These are phyloP conservation scores for Spencermartinsiella ligniputridi DNA, from an alignment of 1,139 yeast species.

Conservation along the genomic window DNA sequence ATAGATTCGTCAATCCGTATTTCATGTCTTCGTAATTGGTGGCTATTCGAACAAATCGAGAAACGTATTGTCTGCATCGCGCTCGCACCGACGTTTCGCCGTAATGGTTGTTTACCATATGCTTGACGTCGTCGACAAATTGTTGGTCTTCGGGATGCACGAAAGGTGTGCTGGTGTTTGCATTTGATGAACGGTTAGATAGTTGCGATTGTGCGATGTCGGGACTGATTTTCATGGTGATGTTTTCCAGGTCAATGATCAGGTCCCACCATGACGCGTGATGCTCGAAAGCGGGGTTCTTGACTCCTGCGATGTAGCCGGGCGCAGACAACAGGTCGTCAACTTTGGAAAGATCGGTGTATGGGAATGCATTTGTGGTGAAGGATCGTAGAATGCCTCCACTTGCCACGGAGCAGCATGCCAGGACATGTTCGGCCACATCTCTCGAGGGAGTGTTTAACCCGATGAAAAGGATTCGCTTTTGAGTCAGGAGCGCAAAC, in stretches of 20 bases:
- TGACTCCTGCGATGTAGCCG: slow-evolving; percentile 61
- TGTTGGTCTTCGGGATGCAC: slow-evolving; percentile 25
- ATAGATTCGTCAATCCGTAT: slow-evolving; percentile 29
- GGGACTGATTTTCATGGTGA: slow-evolving; percentile 40
- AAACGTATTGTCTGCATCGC: slow-evolving; percentile 31
- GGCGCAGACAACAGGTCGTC: slow-evolving; percentile 51
- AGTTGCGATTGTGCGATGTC: slow-evolving; percentile 18
- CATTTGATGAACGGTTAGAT: background rate
- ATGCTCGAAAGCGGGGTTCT: slow-evolving; percentile 58
- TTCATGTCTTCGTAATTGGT: slow-evolving; percentile 31
- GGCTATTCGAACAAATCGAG: slow-evolving; percentile 32
- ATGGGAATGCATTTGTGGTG: slow-evolving; percentile 49
- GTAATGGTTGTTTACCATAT: slow-evolving; percentile 32
- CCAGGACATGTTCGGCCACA: slow-evolving; percentile 52
- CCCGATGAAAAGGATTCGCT: slow-evolving; percentile 51
- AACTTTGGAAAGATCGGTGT: slow-evolving; percentile 57
- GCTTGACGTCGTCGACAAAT: slow-evolving; percentile 32
- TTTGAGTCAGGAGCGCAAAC: slow-evolving; percentile 56
- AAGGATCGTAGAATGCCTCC: slow-evolving; percentile 56
- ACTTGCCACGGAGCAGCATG: slow-evolving; percentile 49
- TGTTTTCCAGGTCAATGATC: slow-evolving; percentile 50
- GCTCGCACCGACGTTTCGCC: slow-evolving; percentile 33
- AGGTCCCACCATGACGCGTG: slow-evolving; percentile 60
- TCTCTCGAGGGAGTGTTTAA: slow-evolving; percentile 52
- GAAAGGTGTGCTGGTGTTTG: background rate